Evolutionary conservation across 169 alveolate genomes (phyloP), one percentile per base, ranked within the genome.

Genomic region (Plasmodium blacklocki): DNA sequence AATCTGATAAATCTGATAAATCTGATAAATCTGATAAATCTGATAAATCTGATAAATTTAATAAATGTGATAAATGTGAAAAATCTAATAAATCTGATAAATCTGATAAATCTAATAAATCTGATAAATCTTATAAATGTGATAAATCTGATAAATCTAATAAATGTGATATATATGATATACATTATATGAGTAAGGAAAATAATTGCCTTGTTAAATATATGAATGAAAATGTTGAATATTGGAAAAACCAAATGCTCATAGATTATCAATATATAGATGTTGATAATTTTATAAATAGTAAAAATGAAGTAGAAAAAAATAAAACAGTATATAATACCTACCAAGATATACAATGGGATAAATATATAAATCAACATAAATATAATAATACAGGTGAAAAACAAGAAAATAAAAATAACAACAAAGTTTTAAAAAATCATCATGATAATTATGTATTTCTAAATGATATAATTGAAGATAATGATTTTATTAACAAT

Each of bases 191-290:
- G 7, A 68, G 49, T 32, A 49, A 66, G 9, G 19, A 59, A 58
- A 43, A 29, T 39, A 39, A 50, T 47, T 58, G 73, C 66, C 88
- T 93, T 3, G 90, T 88, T 45, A 43, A 54, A 32, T 78, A 88
- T 58, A n/a, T 78, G 19, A 74, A 91, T 39, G 86, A 73, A 4
- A 56, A 58, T 26, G 32, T 73, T 54, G 15, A 54, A 1, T 29
- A 7, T 14, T 58, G 56, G 8, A 52, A 73, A 43, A 43, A 32
- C 1, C 23, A 73, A 11, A 52, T 52, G 23, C 23, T n/a, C 4
- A 73, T 73, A 19, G 71, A 54, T 19, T 73, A 52, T 29, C 54
- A 73, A 39, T 45, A 71, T 29, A 23, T 71, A 9, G 50, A 71
- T 52, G 2, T 14, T 19, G 6, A 15, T 23, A 21, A 63, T 9